Evolutionary conservation across 2,329 filamentous ascomycete species (phyloP).

Genomic region (Fusarium longipes): DNA sequence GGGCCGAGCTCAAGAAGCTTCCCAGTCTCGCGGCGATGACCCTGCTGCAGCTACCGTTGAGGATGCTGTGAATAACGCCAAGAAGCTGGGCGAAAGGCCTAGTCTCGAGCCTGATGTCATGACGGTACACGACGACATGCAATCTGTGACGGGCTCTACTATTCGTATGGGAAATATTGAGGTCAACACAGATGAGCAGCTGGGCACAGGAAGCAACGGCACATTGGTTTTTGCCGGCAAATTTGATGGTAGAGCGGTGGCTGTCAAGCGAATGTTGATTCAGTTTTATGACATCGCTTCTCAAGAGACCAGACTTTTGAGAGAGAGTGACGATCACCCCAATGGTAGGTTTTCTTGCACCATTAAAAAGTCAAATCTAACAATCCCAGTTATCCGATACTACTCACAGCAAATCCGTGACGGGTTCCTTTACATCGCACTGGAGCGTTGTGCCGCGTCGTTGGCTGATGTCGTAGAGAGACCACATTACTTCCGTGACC

Average conservation of each 20-base stretch:
- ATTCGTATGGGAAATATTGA: conserved; percentile 72
- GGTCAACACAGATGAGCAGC: conserved; percentile 71
- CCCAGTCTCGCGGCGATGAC: conserved; percentile 62
- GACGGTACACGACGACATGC: conserved; percentile 67
- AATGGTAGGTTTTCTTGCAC: conserved; percentile 67
- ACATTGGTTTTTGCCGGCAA: conserved; percentile 95
- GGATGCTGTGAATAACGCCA: conserved; percentile 69
- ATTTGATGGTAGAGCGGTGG: conserved; percentile 92
- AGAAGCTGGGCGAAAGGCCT: conserved; percentile 65
- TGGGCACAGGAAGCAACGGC: conserved; percentile 91
- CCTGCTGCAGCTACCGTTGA: conserved; percentile 63
- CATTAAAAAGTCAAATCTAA: conserved; percentile 18
- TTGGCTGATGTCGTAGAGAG: conserved; percentile 91
- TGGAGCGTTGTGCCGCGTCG: conserved; percentile 94
- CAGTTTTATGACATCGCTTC: conserved; percentile 96
- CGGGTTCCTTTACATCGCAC: conserved; percentile 93
- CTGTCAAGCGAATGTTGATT: conserved; percentile 95
- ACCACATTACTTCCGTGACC: conserved; percentile 71
- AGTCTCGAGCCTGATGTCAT: conserved; percentile 71
- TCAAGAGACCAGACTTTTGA: conserved; percentile 88
- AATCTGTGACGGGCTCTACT: conserved; percentile 68
- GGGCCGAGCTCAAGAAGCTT: conserved; percentile 64
- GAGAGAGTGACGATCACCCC: conserved; percentile 94
- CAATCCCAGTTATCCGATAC: conserved; percentile 84
- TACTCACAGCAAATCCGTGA: conserved; percentile 90